Evolutionary conservation across 2,329 filamentous ascomycete genomes (phyloP).

Genomic region (Stylonectria norvegica): DNA sequence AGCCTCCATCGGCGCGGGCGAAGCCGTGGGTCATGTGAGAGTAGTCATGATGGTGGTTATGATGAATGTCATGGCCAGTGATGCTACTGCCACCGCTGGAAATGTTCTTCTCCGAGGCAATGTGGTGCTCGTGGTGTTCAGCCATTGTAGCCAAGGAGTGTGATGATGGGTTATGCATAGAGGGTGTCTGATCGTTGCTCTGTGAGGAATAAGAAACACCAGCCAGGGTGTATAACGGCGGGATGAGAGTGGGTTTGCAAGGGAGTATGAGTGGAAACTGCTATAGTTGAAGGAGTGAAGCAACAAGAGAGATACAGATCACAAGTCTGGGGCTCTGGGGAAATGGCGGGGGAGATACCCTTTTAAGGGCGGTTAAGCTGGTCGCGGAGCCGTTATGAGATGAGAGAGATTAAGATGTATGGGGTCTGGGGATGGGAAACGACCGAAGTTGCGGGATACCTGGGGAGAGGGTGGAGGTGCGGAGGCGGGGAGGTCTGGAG

Average conservation of each 20-base stretch:
- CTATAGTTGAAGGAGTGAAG: too few relatives aligned
- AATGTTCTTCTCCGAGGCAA: constrained; percentile 21
- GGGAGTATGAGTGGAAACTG: too few relatives aligned
- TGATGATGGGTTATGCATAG: too few relatives aligned
- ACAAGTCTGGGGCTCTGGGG: too few relatives aligned
- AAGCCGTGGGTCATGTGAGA: constrained; percentile 19
- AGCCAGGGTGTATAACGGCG: too few relatives aligned
- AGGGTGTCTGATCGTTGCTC: too few relatives aligned
- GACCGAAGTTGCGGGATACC: not conserved
- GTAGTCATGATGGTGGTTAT: constrained; percentile 27
- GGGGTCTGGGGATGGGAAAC: not conserved
- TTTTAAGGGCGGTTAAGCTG: not conserved
- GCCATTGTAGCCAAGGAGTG: too few relatives aligned
- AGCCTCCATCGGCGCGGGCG: constrained; percentile 61
- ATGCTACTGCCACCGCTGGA: constrained; percentile 20
- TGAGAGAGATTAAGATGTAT: not conserved
- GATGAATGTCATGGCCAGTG: constrained; percentile 13
- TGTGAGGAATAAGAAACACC: too few relatives aligned
- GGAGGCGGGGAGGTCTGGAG: not conserved
- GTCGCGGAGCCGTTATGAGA: not conserved
- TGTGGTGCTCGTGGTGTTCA: not conserved
- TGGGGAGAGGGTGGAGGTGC: not conserved
- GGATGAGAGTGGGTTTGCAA: too few relatives aligned
- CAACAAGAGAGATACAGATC: too few relatives aligned
- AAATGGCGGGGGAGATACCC: not conserved